phyloP scores from a whole-genome alignment of 2,329 filamentous ascomycete genomes.

The Botrytis sinoallii region DNA sequence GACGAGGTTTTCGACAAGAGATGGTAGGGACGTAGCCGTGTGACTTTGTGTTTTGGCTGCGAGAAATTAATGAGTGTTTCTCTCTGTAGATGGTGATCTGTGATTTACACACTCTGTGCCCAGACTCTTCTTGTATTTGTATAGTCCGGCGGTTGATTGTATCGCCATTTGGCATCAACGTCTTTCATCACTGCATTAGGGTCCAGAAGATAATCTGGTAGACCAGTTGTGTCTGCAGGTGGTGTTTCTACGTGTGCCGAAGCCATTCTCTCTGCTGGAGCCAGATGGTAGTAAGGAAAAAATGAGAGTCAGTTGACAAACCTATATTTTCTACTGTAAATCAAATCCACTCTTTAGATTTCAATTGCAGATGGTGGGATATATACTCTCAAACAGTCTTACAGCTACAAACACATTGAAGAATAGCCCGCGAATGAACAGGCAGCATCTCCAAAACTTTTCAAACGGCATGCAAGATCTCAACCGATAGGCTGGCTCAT shows the following conservation, averaged over 20 bases:
- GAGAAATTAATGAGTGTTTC: background rate
- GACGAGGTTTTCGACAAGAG: slow-evolving; percentile 65
- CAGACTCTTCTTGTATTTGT: slow-evolving; percentile 59
- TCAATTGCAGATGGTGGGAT: background rate
- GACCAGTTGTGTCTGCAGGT: slow-evolving; percentile 21
- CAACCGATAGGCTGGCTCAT: background rate
- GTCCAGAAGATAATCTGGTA: slow-evolving; percentile 57
- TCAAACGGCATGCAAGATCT: background rate
- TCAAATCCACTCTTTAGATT: background rate
- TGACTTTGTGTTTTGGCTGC: slow-evolving; percentile 58
- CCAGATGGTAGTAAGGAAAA: background rate
- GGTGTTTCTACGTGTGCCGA: slow-evolving; percentile 4
- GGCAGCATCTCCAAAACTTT: background rate
- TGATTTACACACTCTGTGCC: slow-evolving; percentile 50
- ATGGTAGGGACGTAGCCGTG: slow-evolving; percentile 52
- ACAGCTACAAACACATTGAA: background rate
- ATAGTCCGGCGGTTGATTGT: slow-evolving; percentile 61
- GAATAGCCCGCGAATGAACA: background rate
- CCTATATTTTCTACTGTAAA: background rate
- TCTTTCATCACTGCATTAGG: slow-evolving; percentile 57
- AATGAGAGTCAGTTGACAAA: background rate
- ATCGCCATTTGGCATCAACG: slow-evolving; percentile 53
- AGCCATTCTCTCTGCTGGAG: slow-evolving; percentile 2
- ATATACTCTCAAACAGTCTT: background rate
- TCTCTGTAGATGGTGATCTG: background rate